These are phyloP conservation scores for Neurospora sp. DNA, from an alignment of 495 filamentous ascomycete genomes.

Conservation along the genomic window DNA sequence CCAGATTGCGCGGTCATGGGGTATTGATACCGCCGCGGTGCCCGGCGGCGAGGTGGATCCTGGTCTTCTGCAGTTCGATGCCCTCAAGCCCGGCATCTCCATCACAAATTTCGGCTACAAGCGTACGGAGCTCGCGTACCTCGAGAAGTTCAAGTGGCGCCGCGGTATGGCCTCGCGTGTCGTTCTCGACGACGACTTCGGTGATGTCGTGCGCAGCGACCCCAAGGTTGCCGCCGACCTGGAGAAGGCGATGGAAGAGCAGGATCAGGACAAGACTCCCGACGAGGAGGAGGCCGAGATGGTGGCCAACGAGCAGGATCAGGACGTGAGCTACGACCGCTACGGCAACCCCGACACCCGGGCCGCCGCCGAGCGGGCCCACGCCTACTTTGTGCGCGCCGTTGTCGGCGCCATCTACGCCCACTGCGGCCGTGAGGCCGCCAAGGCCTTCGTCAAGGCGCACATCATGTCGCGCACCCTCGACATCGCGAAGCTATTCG, in stretches of 20 bases:
- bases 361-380: conserved; percentile 19
- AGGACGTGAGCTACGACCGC: conserved; percentile 5
- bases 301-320: not conserved
- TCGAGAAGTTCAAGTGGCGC: conserved; percentile 48
- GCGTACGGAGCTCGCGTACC: conserved; percentile 25
- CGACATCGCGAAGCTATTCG: conserved; percentile 64
- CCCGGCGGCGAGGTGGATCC: conserved; percentile 90
- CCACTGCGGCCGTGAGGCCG: conserved; percentile 58
- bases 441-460: conserved; percentile 68
- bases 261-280: not conserved
- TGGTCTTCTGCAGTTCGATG: conserved; percentile 75
- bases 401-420: conserved; percentile 76
- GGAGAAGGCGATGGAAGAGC: not conserved
- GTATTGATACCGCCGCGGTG: conserved; percentile 70
- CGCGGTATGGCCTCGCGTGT: conserved; percentile 60
- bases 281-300: conserved; percentile 3
- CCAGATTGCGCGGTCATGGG: conserved; percentile 71
- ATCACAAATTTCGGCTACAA: conserved; percentile 30
- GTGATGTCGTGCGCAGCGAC: conserved; percentile 39
- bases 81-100: conserved; percentile 48
- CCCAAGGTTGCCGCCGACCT: not conserved
- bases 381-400: conserved; percentile 64
- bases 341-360: conserved; percentile 25
- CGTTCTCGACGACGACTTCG: conserved; percentile 72
- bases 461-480: conserved; percentile 77